phyloP scores from a whole-genome alignment of 2,329 filamentous ascomycete genomes.

The Penicillium sp. region DNA sequence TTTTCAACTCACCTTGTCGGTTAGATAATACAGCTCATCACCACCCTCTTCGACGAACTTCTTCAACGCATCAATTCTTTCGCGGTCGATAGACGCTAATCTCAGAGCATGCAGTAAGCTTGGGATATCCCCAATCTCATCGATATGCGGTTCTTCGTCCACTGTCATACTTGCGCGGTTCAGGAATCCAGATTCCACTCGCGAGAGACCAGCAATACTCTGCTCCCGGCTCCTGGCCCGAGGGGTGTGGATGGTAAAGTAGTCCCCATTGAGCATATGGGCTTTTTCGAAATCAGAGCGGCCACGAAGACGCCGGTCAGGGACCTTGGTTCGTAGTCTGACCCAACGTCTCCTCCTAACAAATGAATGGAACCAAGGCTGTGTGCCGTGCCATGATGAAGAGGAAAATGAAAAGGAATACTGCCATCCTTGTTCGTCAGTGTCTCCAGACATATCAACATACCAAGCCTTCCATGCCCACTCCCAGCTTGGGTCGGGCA shows the following conservation, averaged over 20 bases:
- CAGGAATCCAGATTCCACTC: slow-evolving; percentile 30
- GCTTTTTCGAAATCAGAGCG: slow-evolving; percentile 47
- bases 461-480: slow-evolving; percentile 79
- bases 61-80: slow-evolving; percentile 82
- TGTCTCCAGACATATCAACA: slow-evolving; percentile 75
- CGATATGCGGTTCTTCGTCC: slow-evolving; percentile 46
- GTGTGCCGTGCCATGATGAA: slow-evolving; percentile 83
- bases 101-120: slow-evolving; percentile 70
- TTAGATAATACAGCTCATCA: slow-evolving; percentile 73
- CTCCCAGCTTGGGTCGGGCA: slow-evolving; percentile 92
- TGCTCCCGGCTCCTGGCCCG: slow-evolving; percentile 46
- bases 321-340: slow-evolving; percentile 69
- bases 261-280: slow-evolving; percentile 72
- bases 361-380: slow-evolving; percentile 91
- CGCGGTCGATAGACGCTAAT: slow-evolving; percentile 76
- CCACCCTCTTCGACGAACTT: slow-evolving; percentile 77
- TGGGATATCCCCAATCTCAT: slow-evolving; percentile 65
- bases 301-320: slow-evolving; percentile 21
- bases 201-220: slow-evolving; percentile 39
- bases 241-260: slow-evolving; percentile 73
- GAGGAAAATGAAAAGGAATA: slow-evolving; percentile 86
- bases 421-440: slow-evolving; percentile 92
- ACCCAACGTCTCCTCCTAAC: slow-evolving; percentile 90
- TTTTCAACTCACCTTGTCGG: slow-evolving; percentile 53
- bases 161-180: slow-evolving; percentile 44